Conservation (phyloP, 257 asterid genomes). For the Anisodus tanguticus region DNA sequence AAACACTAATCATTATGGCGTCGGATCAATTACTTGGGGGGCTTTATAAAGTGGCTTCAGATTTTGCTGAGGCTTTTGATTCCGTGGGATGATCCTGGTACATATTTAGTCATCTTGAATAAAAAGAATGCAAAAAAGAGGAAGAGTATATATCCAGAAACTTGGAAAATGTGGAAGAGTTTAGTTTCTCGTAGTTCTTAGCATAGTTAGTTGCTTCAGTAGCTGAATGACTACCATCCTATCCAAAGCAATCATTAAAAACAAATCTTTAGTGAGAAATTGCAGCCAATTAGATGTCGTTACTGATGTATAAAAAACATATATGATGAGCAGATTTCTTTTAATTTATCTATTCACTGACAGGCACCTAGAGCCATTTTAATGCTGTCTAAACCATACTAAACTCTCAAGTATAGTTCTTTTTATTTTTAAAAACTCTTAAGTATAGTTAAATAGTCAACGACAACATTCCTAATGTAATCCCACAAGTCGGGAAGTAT, state of each 20-base stretch:
- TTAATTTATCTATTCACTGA: neutral
- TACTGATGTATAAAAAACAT: conserved; percentile 20
- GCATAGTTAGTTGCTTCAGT: neutral
- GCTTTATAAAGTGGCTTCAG: neutral
- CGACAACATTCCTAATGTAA: too few relatives aligned
- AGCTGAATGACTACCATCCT: neutral
- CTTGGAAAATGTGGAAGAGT: neutral
- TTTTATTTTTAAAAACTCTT: neutral
- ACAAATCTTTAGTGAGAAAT: neutral
- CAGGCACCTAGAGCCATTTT: neutral
- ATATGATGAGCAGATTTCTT: neutral
- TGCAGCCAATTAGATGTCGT: neutral
- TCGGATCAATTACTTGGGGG: neutral
- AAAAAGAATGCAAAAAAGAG: neutral
- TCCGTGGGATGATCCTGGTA: conserved; percentile 17
- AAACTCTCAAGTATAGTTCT: neutral
- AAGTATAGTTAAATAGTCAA: neutral
- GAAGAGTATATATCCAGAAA: conserved; percentile 11
- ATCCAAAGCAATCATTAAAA: neutral
- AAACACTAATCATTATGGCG: neutral
- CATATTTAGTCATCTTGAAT: neutral
- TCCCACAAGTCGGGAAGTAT: too few relatives aligned
- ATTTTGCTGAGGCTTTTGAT: conserved; percentile 21
- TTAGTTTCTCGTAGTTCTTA: neutral
- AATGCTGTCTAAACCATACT: neutral